A percentile compares a stretch with the other conserved stretches of the same genome.
phyloP scores from a whole-genome alignment of 768 basidiomycete genomes.

The Hysterangium stoloniferum region DNA sequence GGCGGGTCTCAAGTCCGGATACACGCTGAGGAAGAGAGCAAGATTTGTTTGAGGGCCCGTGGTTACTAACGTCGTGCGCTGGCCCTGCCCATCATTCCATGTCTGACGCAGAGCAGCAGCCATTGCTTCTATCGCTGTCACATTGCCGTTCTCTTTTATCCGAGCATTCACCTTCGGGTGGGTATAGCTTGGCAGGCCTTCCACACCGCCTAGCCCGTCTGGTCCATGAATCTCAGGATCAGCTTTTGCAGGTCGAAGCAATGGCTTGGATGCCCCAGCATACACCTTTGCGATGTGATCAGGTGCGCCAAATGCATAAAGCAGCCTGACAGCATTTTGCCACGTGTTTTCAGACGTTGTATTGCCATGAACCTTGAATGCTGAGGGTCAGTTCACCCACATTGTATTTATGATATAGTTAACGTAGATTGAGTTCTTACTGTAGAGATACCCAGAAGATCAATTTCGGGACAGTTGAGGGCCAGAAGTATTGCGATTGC shows the following conservation, averaged over 20 bases:
- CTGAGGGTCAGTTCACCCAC: neutral
- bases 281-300: constrained; percentile 47
- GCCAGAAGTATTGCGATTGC: constrained; percentile 79
- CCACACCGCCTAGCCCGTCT: constrained; percentile 79
- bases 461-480: constrained; percentile 52
- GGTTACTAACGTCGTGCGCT: constrained; percentile 62
- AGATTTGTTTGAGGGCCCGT: constrained; percentile 74
- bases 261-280: constrained; percentile 62
- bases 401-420: neutral
- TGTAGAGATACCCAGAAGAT: constrained; percentile 77
- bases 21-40: constrained; percentile 31
- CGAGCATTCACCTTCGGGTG: constrained; percentile 42
- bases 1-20: constrained; percentile 42
- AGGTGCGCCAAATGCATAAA: constrained; percentile 66
- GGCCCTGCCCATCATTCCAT: constrained; percentile 53
- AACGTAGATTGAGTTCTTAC: constrained; percentile 31
- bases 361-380: constrained; percentile 90
- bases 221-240: constrained; percentile 76
- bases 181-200: constrained; percentile 54
- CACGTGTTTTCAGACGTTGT: constrained; percentile 52
- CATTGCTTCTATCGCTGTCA: constrained; percentile 66
- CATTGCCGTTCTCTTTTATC: constrained; percentile 35
- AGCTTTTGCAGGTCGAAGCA: constrained; percentile 52
- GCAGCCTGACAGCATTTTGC: constrained; percentile 69
- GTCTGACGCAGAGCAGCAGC: constrained; percentile 40